These are phyloP conservation scores for Tubosaeta sp. DNA, from an alignment of 768 basidiomycete species.

Conservation along the genomic window DNA sequence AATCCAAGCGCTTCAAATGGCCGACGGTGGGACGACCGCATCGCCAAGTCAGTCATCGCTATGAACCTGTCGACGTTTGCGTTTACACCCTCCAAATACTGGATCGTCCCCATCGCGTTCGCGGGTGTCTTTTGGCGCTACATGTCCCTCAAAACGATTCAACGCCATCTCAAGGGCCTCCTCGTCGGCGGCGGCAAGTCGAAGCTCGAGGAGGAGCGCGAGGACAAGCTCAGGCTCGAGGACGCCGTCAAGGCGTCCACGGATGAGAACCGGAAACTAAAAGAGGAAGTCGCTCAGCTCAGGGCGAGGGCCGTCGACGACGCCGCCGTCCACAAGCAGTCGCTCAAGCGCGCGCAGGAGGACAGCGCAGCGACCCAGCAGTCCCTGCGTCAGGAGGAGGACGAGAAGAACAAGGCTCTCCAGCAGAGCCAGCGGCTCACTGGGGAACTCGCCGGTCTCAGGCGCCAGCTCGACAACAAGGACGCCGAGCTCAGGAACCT, in stretches of 20 bases:
- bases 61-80: constrained; percentile 30
- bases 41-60: constrained; percentile 13
- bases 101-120: constrained; percentile 27
- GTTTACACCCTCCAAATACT: constrained; percentile 26
- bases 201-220: constrained; percentile 21
- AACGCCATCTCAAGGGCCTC: background rate
- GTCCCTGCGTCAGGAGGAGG: constrained; percentile 18
- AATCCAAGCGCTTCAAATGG: constrained; percentile 24
- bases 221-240: constrained; percentile 16
- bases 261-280: constrained; percentile 19
- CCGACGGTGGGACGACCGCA: constrained; percentile 12
- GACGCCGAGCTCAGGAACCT: constrained; percentile 23
- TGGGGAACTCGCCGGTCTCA: constrained; percentile 11
- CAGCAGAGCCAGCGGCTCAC: constrained; percentile 12
- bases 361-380: constrained; percentile 14
- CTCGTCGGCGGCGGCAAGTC: constrained; percentile 3
- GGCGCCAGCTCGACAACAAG: constrained; percentile 23
- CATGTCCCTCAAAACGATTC: background rate
- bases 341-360: constrained; percentile 18
- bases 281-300: constrained; percentile 16
- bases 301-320: constrained; percentile 10
- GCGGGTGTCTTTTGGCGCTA: constrained; percentile 20
- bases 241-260: background rate
- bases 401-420: constrained; percentile 15
- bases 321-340: constrained; percentile 4